Conservation (phyloP, 345 rosid genomes). For the Lagerstroemia speciosa region DNA sequence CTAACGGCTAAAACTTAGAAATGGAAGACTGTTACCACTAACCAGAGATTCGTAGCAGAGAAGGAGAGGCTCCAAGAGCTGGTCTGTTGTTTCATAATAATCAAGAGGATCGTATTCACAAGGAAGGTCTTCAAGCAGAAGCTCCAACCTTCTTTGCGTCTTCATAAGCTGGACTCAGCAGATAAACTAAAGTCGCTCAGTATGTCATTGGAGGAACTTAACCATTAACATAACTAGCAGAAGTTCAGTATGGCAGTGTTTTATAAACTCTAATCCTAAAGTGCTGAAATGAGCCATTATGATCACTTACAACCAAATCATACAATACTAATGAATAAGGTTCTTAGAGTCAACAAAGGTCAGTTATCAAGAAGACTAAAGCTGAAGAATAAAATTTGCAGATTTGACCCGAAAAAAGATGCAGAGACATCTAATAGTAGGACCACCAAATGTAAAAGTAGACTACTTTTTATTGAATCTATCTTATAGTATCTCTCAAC, state of each 20-base stretch:
- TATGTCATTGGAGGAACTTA: not conserved
- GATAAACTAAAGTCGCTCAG: not conserved
- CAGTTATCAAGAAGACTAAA: not conserved
- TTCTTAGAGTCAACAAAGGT: not conserved
- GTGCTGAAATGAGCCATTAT: too few relatives aligned
- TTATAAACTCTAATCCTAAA: too few relatives aligned
- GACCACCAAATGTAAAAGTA: too few relatives aligned
- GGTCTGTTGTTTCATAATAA: slow-evolving; percentile 73
- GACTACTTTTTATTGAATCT: too few relatives aligned
- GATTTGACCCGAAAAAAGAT: too few relatives aligned
- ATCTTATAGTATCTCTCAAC: too few relatives aligned
- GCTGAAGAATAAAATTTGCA: too few relatives aligned
- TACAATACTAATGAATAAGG: not conserved
- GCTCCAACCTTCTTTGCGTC: slow-evolving; percentile 69
- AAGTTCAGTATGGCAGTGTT: not conserved
- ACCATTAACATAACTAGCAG: not conserved
- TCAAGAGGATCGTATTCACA: slow-evolving; percentile 72
- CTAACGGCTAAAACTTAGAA: not conserved
- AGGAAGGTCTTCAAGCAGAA: slow-evolving; percentile 87
- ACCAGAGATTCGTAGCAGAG: slow-evolving; percentile 87
- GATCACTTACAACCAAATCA: not conserved
- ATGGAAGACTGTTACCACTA: not conserved
- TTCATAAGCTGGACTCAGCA: slow-evolving; percentile 58
- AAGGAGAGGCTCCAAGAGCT: slow-evolving; percentile 77
- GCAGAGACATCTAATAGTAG: too few relatives aligned